Evolutionary conservation across 2,329 filamentous ascomycete genomes (phyloP), one percentile per base, ranked within the genome.

Genomic region (Nothopassalora personata): DNA sequence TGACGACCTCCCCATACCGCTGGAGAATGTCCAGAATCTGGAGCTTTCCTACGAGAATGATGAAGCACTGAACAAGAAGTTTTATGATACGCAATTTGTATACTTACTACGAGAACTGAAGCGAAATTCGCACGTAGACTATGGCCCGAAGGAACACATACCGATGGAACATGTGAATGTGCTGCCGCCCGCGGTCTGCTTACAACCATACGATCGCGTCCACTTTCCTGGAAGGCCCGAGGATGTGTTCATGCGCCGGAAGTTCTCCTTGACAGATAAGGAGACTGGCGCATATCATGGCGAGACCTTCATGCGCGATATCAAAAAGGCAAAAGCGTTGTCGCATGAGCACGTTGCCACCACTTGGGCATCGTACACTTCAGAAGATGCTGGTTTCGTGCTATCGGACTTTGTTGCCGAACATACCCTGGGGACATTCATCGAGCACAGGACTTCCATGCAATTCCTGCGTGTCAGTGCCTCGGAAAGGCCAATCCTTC

Each of bases 301-400:
- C 68, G 78, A 30, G 33, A 81, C 84, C 9, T 88, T 90, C 67
- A 73, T 85, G 31, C 78, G 81, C 59, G 84, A 87, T 63, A 74
- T 90, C 46, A 80, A 83, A 59, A 78, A 77, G 57, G 81, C 87
- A 62, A 82, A 77, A 65, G 76, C 78, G 55, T 70, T 89, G 15
- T 79, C 84, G 59, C 87, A 90, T 68, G 81, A 85, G 47, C 88
- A 91, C 69, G 79, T 91, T 59, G 82, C 85, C n/a, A 85, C 83
- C 10, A 82, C 88, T 46, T 90, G 84, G 81, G 84, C 83, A 2
- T 89, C 88, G 0, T 91, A 91, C 70, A 84, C 81, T 1, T 79
- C 86, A 56, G 83, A 84, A 64, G 84, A 81, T 5, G 77, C 73
- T 60, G 87, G 84, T 7, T 91, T 87, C 68, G 77, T 86, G 27